Evolutionary conservation across 495 filamentous ascomycete species (phyloP).

Genomic region (Podospora comata): DNA sequence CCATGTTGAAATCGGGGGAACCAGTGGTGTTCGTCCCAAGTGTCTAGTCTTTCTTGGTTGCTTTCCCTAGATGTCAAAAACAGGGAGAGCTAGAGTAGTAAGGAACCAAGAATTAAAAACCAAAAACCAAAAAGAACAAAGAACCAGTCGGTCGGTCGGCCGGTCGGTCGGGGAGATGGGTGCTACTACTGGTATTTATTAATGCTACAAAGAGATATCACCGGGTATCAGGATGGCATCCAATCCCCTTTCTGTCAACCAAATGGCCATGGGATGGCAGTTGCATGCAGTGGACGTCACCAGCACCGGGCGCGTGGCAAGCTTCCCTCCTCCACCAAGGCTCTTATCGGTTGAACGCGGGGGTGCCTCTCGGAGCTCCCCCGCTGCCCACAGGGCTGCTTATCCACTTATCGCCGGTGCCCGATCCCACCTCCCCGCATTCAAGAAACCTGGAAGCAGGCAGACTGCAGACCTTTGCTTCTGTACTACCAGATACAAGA

Average conservation of each 20-base stretch:
- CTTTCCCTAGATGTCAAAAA: neutral
- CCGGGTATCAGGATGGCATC: neutral
- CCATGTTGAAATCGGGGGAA: constrained; percentile 34
- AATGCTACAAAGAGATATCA: neutral
- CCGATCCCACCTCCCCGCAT: neutral
- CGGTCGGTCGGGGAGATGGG: neutral
- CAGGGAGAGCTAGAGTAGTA: neutral
- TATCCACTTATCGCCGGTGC: neutral
- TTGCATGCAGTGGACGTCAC: neutral
- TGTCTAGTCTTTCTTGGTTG: neutral
- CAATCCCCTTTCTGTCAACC: neutral
- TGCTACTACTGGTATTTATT: neutral
- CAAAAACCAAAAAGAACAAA: neutral
- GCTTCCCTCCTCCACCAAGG: neutral
- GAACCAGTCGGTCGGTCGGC: neutral
- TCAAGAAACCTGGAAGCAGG: too few species aligned
- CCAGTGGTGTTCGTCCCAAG: neutral
- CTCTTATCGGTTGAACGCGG: neutral
- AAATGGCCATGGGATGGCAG: neutral
- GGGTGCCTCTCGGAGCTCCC: neutral
- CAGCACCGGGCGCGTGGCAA: neutral
- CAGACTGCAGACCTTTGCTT: too few species aligned
- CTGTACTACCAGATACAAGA: neutral
- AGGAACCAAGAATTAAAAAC: neutral
- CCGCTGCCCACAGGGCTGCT: neutral